Evolutionary conservation across 2,329 filamentous ascomycete genomes (phyloP), one percentile per base, ranked within the genome.

Genomic region (Zasmidium cellare): DNA sequence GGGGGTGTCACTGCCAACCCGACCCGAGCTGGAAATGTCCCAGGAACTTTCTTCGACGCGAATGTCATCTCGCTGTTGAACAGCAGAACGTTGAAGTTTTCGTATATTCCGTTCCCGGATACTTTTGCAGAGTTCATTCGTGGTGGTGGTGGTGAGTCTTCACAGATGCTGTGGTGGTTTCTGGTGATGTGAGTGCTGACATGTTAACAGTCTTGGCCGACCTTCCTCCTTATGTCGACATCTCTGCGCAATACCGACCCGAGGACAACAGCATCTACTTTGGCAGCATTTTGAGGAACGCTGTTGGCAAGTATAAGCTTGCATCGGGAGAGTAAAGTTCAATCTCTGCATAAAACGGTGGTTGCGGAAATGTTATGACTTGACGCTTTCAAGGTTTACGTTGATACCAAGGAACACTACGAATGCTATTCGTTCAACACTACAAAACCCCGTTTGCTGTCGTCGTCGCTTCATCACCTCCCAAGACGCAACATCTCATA

Each of bases 201-300:
- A 38, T 9, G 3, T 20, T 18, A 2, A 56, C 18, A 49, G 47
- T 49, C 9, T 22, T 49, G n/a, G 20, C 22, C 7, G 47, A 49
- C 23, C n/a, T 28, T 28, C 47, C 47, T 3, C 47, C 47, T 6
- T 49, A 49, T 18, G 3, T 49, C 18, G 47, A 61, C 31, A 53
- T 61, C 46, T 59, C 61, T 22, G 61, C 60, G 35, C 58, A 59
- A n/a, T 61, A 61, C 44, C 50, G 56, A 23, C 56, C 59, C 1
- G 56, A 59, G 9, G 47, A 49, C 11, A 58, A 61, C 31, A 54
- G 50, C 6, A 22, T 65, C 24, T 59, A 56, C 56, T 58, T 59
- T 48, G 58, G 52, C 41, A 55, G 50, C 14, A 28, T 56, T 46
- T 31, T 48, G 16, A 56, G 41, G 23, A 57, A 61, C 28, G 47